Base-by-base conservation (phyloP, 2,329 filamentous ascomycete species). In the Trematosphaeria pertusa region DNA sequence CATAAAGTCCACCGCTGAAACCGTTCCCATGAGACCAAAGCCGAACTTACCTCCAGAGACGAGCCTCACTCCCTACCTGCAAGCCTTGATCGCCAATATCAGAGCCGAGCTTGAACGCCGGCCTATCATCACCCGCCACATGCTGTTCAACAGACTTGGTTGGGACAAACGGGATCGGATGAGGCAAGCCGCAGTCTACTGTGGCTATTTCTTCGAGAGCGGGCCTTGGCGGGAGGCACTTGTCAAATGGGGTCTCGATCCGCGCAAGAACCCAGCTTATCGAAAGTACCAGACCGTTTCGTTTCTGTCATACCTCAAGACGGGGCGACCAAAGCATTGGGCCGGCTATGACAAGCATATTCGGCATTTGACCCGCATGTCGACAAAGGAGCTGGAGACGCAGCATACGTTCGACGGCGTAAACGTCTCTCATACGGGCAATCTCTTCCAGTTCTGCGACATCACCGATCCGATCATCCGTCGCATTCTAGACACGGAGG, bases 361-460 rank as follows among this genome's bases (percentile, higher is more conserved):
- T 22, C 44, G 52, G 22, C 52, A 58, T 19, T 44, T 67, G n/a
- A 54, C 55, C 3, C 50, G 56, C 10, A 61, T 59, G 53, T 51
- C 58, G 1, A 37, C 56, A 8, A 48, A 59, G 22, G 49, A 67
- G 32, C 51, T 71, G 37, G 56, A 57, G 34, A 55, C 51, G 32
- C 52, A 67, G 30, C 92, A 97, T 70, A 77, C 93, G 1, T 97
- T 97, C 71, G 90, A 95, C 51, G 93, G 93, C 36, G 78, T 85
- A 48, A 81, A 81, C 2, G 84, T 93, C 43, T 84, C 84, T 12
- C 82, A 83, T 1, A 91, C 96, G 62, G 91, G 91, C 30, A 94
- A 94, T 62, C 87, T 94, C 38, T 99, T 91, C 88, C 94, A 97
- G 76, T 82, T 95, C 19, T 96, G 91, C 74, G 94, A 99, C 69